Evolutionary conservation across 768 basidiomycete genomes (phyloP).

Genomic region (Termitomyces eurrhizus): DNA sequence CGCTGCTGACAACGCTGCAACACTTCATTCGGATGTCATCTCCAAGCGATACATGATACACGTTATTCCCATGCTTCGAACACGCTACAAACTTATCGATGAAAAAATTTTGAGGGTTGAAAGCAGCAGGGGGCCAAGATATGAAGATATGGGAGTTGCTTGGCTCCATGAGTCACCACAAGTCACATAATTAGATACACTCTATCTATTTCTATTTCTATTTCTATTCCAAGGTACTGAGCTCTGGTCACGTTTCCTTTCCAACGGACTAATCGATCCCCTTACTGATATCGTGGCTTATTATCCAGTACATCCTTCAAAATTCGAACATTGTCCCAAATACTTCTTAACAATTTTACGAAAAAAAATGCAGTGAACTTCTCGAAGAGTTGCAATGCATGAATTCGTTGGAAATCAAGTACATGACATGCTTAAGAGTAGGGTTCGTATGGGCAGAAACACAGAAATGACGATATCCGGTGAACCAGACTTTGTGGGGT

Average conservation of each 20-base stretch:
- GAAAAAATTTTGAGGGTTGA: neutral
- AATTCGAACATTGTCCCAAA: no score
- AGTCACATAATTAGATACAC: neutral
- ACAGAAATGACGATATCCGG: constrained; percentile 34
- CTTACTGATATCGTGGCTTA: no score
- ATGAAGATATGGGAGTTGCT: neutral
- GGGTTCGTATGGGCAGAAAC: constrained; percentile 25
- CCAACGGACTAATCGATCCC: no score
- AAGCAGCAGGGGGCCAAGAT: neutral
- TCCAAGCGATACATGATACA: neutral
- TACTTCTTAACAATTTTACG: no score
- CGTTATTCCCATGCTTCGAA: neutral
- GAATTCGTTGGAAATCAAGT: neutral
- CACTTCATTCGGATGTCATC: neutral
- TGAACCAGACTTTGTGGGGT: constrained; percentile 32
- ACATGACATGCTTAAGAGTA: constrained; percentile 21
- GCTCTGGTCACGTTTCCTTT: no score
- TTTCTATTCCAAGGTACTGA: neutral
- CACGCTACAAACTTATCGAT: neutral
- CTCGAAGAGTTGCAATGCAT: neutral
- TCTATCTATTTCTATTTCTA: neutral
- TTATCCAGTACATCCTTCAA: no score
- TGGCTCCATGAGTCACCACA: neutral
- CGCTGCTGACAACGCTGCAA: neutral
- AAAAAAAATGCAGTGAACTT: neutral